Evolutionary conservation across 2,329 filamentous ascomycete genomes (phyloP).

Genomic region (Cladosporium austrohemisphaericum): DNA sequence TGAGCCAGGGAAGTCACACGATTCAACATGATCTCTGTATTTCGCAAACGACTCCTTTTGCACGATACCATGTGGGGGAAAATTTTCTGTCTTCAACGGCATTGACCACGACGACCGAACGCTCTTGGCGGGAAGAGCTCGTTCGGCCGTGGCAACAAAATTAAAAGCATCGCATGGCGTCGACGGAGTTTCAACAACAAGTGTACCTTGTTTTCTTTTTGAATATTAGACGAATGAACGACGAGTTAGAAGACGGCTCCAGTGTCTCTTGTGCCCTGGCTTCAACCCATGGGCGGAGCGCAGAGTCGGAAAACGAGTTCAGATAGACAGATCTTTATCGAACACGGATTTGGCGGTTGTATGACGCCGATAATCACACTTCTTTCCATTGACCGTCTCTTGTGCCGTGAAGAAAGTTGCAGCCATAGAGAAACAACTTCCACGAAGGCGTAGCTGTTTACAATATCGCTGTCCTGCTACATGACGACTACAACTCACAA

Average conservation of each 20-base stretch:
- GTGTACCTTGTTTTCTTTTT: constrained; percentile 8
- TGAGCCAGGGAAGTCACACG: constrained; percentile 41
- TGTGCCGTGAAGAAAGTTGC: too few relatives aligned
- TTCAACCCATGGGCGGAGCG: constrained; percentile 12
- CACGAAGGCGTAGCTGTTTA: too few relatives aligned
- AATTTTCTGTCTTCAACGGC: constrained; percentile 61
- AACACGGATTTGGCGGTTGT: background rate
- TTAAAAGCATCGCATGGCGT: constrained; percentile 18
- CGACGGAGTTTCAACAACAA: constrained; percentile 15
- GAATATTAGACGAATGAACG: constrained; percentile 10
- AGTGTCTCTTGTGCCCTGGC: constrained; percentile 1
- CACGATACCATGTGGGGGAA: constrained; percentile 57
- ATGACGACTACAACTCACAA: background rate
- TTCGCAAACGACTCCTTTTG: constrained; percentile 49
- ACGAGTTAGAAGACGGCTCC: background rate
- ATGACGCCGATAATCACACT: background rate
- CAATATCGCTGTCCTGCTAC: too few relatives aligned
- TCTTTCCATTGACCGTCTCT: background rate
- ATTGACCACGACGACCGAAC: constrained; percentile 31
- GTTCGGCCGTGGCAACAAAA: background rate
- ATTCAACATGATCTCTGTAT: constrained; percentile 10
- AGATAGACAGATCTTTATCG: constrained; percentile 2
- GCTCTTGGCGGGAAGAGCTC: background rate
- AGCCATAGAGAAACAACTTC: too few relatives aligned
- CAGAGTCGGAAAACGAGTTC: background rate